Evolutionary conservation across 192 early-diverging fungal species (phyloP), one percentile per base, ranked within the genome.

Genomic region (Umbelopsis vinacea): DNA sequence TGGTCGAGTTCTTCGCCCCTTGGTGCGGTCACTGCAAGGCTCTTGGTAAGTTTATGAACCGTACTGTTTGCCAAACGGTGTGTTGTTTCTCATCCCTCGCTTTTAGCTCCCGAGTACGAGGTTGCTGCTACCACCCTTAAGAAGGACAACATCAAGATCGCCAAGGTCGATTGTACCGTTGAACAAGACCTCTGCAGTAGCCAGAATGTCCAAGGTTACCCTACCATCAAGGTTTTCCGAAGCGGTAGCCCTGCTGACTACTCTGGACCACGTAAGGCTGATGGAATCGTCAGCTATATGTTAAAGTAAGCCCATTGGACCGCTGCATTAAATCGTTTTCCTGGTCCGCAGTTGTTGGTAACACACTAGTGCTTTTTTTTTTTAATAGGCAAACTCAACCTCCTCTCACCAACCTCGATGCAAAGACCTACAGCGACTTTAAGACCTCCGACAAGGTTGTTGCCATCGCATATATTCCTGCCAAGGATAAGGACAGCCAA

Each of bases 11-110:
- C 84, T 98, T 89, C 81, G 96, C 97, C 40, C 97, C 96, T 38
- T 98, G 95, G 97, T 99, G 97, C 83, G 94, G 96, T 67, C 94
- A 99, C 89, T 99, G 97, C 85, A 95, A 98, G 87, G 85, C 86
- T 63, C 82, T 93, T 71, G 87, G 87, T 88, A 82, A 50, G 71
- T 81, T 19, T 60, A 10, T 33, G 4, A 46, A 21, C 11, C 6
- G 40, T 43, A n/a, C 43, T 53, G 12, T 40, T n/a, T 50, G 46
- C 1, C n/a, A 29, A 29, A 43, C 6, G 6, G 40, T 11, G 8
- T 3, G 8, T 6, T 43, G 40, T 43, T 43, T 6, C 40, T 43
- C 0, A 21, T 37, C 11, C 40, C 14, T 46, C 21, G 5, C 22
- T 3, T n/a, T 76, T 88, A 81, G 96, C 96, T 29, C 96, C 96